Evolutionary conservation across 1,284 basidiomycete species (phyloP).

Genomic region (Puccinia novopanici): DNA sequence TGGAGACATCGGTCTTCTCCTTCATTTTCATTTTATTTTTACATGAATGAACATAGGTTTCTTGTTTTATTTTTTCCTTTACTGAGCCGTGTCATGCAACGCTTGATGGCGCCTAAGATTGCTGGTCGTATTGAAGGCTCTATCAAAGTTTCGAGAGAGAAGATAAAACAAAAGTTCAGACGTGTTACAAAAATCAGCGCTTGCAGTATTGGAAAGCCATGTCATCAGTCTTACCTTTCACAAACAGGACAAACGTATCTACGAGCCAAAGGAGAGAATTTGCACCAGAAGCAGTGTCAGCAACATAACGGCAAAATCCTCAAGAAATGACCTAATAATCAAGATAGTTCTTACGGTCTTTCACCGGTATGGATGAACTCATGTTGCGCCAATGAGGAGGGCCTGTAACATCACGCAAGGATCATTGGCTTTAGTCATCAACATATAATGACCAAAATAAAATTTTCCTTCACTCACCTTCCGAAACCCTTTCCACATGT

Average conservation of each 20-base stretch:
- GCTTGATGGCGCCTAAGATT: slow-evolving; percentile 48
- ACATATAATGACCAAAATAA: not conserved
- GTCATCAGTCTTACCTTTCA: slow-evolving; percentile 23
- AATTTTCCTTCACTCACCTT: slow-evolving; percentile 12
- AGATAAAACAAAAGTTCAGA: not conserved
- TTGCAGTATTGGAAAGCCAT: not conserved
- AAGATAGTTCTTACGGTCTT: slow-evolving; percentile 36
- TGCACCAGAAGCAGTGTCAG: not conserved
- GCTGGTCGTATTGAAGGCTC: slow-evolving; percentile 50
- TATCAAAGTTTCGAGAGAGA: not conserved
- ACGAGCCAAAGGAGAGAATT: not conserved
- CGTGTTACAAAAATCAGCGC: not conserved
- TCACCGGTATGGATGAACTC: slow-evolving; percentile 50
- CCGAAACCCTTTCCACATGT: slow-evolving; percentile 50
- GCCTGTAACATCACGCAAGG: slow-evolving; percentile 10
- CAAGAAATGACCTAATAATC: not conserved
- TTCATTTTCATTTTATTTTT: no score
- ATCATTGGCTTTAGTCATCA: not conserved
- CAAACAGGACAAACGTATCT: slow-evolving; percentile 49
- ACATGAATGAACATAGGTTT: no score
- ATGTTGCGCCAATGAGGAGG: slow-evolving; percentile 49
- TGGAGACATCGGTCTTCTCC: no score
- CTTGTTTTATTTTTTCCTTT: not conserved
- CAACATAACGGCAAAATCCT: not conserved
- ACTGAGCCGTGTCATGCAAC: slow-evolving; percentile 40